These are phyloP conservation scores for Taiwanofungus camphoratus DNA, from an alignment of 1,284 basidiomycete species.

Conservation along the genomic window DNA sequence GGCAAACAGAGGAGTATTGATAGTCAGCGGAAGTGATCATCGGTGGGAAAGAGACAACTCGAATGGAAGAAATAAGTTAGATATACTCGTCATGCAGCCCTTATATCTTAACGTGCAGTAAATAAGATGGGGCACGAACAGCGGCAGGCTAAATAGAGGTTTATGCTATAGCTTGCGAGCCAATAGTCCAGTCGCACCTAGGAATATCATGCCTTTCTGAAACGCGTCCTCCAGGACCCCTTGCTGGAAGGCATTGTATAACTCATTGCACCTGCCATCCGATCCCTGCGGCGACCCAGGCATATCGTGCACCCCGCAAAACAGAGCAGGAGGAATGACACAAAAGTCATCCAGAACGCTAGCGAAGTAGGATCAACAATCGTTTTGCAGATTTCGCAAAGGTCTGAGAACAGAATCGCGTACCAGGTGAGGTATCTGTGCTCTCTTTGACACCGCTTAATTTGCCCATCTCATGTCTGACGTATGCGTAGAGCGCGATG, in stretches of 20 bases:
- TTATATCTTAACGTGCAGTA: too few relatives aligned
- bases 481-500: constrained; percentile 62
- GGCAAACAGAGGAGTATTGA: too few relatives aligned
- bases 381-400: constrained; percentile 2
- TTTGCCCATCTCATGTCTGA: constrained; percentile 49
- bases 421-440: constrained; percentile 58
- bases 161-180: too few relatives aligned
- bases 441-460: constrained; percentile 36
- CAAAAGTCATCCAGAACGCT: constrained; percentile 76
- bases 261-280: constrained; percentile 24
- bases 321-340: constrained; percentile 55
- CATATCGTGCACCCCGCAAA: constrained; percentile 64
- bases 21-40: too few relatives aligned
- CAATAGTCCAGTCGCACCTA: too few relatives aligned
- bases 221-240: too few relatives aligned
- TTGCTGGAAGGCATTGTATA: constrained; percentile 18
- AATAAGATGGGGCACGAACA: too few relatives aligned
- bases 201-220: too few relatives aligned
- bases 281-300: constrained; percentile 50
- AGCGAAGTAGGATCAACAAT: background rate
- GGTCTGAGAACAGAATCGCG: constrained; percentile 16
- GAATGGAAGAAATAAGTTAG: too few relatives aligned
- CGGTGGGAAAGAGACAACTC: too few relatives aligned
- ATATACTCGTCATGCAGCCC: too few relatives aligned
- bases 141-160: too few relatives aligned